phyloP scores from a whole-genome alignment of 805 yeast species.

The Monosporozyma servazzii region DNA sequence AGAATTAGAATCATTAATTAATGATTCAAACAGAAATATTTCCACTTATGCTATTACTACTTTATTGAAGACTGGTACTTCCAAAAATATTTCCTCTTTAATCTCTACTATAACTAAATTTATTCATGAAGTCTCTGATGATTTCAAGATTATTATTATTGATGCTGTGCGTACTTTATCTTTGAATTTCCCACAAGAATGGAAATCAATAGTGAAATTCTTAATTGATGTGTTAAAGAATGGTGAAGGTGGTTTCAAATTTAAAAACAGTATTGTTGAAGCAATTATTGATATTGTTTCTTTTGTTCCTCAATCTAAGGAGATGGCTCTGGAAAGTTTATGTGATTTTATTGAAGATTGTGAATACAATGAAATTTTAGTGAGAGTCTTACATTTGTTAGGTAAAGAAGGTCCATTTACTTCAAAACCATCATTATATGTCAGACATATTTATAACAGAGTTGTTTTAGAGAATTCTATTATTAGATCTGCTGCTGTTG shows the following conservation, averaged over 20 bases:
- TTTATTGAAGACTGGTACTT: conserved; percentile 86
- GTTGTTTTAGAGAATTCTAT: conserved; percentile 93
- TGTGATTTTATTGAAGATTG: conserved; percentile 98
- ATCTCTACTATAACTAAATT: conserved; percentile 79
- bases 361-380: conserved; percentile 87
- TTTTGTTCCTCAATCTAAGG: conserved; percentile 76
- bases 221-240: conserved; percentile 77
- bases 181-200: conserved; percentile 85
- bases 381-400: conserved; percentile 81
- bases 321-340: conserved; percentile 72
- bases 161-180: conserved; percentile 92
- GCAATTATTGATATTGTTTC: conserved; percentile 87
- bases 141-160: conserved; percentile 86
- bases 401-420: conserved; percentile 94
- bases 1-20: conserved; percentile 79
- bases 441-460: conserved; percentile 93
- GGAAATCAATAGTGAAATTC: conserved; percentile 71
- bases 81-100: conserved; percentile 79
- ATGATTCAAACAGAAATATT: conserved; percentile 81
- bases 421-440: conserved; percentile 76
- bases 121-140: conserved; percentile 91
- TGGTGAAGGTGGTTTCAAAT: conserved; percentile 73
- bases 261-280: conserved; percentile 82
- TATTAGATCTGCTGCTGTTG: conserved; percentile 91
- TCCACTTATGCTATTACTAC: conserved; percentile 97